These are phyloP conservation scores for Vitis amurensis DNA, from an alignment of 164 flowering plant species.

Conservation along the genomic window DNA sequence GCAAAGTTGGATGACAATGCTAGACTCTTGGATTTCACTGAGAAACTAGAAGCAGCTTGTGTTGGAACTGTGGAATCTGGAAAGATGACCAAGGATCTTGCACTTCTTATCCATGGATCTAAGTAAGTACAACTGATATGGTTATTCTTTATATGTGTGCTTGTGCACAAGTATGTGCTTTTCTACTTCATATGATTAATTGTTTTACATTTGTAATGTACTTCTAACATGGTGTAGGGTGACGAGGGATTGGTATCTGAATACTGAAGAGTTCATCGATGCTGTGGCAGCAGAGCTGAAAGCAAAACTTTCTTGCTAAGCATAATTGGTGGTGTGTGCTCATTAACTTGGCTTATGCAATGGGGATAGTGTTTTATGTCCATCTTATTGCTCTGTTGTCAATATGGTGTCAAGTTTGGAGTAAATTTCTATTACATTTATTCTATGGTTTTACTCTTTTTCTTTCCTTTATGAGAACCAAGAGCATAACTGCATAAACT, in stretches of 20 bases:
- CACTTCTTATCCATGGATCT: conserved; percentile 82
- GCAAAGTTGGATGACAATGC: conserved; percentile 82
- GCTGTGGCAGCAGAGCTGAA: conserved; percentile 84
- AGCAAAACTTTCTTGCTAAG: conserved; percentile 53
- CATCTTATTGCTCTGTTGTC: not conserved
- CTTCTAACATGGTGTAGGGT: conserved; percentile 38
- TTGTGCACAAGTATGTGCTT: no score
- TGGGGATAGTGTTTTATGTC: not conserved
- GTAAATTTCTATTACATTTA: not conserved
- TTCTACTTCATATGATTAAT: not conserved
- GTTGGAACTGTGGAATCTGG: conserved; percentile 84
- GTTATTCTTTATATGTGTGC: not conserved
- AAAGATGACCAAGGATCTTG: conserved; percentile 97
- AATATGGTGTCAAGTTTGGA: not conserved
- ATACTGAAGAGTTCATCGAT: conserved; percentile 89
- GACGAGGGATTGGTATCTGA: conserved; percentile 67
- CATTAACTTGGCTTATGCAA: not conserved
- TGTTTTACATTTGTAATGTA: not conserved
- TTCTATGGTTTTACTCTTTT: not conserved
- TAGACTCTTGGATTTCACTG: conserved; percentile 61
- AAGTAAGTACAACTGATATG: conserved; percentile 38
- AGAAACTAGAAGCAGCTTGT: conserved; percentile 86
- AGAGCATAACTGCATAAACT: not conserved
- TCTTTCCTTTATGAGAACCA: not conserved
- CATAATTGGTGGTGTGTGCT: conserved; percentile 29